Evolutionary conservation across 1,284 basidiomycete species (phyloP), one percentile per base, ranked within the genome.

Genomic region (Moesziomyces sp.): DNA sequence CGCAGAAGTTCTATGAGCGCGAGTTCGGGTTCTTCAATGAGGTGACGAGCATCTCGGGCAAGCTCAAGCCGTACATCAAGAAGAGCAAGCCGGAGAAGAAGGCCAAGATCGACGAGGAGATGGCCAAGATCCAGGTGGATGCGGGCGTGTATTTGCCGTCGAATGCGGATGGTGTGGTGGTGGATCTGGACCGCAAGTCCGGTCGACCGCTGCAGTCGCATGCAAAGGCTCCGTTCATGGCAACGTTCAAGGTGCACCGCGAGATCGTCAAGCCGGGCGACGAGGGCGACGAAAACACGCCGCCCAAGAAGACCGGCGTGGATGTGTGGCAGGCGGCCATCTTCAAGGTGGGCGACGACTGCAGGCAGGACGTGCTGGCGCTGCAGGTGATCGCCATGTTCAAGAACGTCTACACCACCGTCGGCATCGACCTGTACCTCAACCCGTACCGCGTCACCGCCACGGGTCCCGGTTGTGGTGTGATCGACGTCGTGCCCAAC

Each of bases 261-360:
- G 51, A 76, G 45, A 28, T 83, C 74, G 87, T 88, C 13, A 84
- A 89, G 18, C 87, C 61, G 2, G 72, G 64, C 3, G 58, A 62
- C 33, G 60, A 66, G 48, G 72, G 73, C 0, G 78, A 74, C 9
- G 77, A 75, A 10, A 60, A 47, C n/a, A 66, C 56, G 3, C 76
- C 65, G 18, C 43, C 59, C 9, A 65, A 62, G n/a, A 68, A 74
- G 52, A 60, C 54, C 3, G 75, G 77, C 21, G 61, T 77, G 18
- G 81, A 98, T 71, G 91, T 96, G 46, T 98, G 94, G 96, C 94
- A 98, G 79, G 91, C 93, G 74, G 97, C 97, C 9, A 99, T 99
- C 72, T 99, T 99, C 90, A 99, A 99, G 87, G 97, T 99, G 65
- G 97, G 97, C 55, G 97, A 99, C 84, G 97, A 99, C 83, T 99